Percentiles rank a stretch among this genome's conserved stretches.
phyloP scores from a whole-genome alignment of 2,329 filamentous ascomycete species.

The Fusarium sacchari region DNA sequence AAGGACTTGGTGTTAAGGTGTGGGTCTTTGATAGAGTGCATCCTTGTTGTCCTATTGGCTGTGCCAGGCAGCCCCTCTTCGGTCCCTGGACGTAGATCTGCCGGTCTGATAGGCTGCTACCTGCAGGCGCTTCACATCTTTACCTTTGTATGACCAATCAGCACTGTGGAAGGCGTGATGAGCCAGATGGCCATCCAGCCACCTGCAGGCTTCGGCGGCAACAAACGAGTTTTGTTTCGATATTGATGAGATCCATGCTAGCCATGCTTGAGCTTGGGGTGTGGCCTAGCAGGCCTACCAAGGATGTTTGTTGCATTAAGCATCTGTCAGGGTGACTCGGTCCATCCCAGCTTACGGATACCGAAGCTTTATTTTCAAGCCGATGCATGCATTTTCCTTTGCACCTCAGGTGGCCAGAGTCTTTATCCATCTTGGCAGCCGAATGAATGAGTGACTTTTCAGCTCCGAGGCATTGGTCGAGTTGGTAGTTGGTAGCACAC shows the following conservation, averaged over 20 bases:
- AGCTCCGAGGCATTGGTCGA: constrained; percentile 1
- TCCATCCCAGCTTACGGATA: not conserved
- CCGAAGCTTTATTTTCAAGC: not conserved
- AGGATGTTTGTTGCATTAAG: constrained; percentile 16
- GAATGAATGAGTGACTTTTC: constrained; percentile 24
- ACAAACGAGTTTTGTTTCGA: constrained; percentile 50
- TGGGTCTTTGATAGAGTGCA: constrained; percentile 35
- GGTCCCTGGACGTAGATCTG: constrained; percentile 31
- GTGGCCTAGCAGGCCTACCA: constrained; percentile 24
- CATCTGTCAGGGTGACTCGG: constrained; percentile 1
- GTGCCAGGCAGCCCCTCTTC: constrained; percentile 14
- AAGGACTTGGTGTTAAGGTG: constrained; percentile 31
- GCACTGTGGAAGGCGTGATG: constrained; percentile 43
- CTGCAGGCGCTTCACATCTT: constrained; percentile 38
- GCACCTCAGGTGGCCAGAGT: not conserved
- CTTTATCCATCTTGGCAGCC: constrained; percentile 9
- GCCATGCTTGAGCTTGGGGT: constrained; percentile 1
- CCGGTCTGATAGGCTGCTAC: constrained; percentile 39
- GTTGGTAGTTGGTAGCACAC: constrained; percentile 1
- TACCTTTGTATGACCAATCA: constrained; percentile 53
- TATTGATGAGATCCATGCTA: constrained; percentile 16
- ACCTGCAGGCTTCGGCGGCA: constrained; percentile 58
- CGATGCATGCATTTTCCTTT: constrained; percentile 2
- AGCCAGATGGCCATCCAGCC: constrained; percentile 50
- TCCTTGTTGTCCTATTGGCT: constrained; percentile 35